Percentiles rank a stretch among this genome's conserved stretches.
Evolutionary conservation across 2,329 filamentous ascomycete genomes (phyloP).

Genomic region (Pseudocercospora crystallina): DNA sequence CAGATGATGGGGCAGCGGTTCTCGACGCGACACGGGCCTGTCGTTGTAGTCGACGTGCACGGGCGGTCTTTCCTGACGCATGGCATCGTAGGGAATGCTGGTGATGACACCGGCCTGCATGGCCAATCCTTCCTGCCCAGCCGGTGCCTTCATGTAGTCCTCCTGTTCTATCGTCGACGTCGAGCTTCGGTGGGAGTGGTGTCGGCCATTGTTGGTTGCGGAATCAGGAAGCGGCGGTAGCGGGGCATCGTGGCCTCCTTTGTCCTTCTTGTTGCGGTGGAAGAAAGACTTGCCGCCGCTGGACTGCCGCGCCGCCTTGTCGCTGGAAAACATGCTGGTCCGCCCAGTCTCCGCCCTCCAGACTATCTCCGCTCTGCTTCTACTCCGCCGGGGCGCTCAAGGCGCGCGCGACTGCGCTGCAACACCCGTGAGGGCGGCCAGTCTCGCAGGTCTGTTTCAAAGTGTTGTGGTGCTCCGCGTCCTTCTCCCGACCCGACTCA

Average conservation of each 20-base stretch:
- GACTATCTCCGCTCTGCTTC: not conserved
- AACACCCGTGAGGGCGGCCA: too few relatives aligned
- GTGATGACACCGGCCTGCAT: slow-evolving; percentile 81
- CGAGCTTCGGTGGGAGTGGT: slow-evolving; percentile 69
- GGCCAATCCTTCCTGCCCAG: slow-evolving; percentile 58
- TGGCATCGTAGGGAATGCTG: slow-evolving; percentile 80
- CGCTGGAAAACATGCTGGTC: slow-evolving; percentile 38
- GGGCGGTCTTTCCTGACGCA: slow-evolving; percentile 66
- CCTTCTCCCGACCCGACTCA: not conserved
- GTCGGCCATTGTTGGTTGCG: slow-evolving; percentile 52
- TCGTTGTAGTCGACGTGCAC: slow-evolving; percentile 72
- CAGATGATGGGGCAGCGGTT: slow-evolving; percentile 78
- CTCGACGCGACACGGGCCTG: slow-evolving; percentile 59
- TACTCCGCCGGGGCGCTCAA: slow-evolving; percentile 19
- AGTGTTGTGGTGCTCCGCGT: too few relatives aligned
- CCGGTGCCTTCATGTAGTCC: slow-evolving; percentile 19
- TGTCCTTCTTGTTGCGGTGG: slow-evolving; percentile 76
- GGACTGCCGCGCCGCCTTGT: slow-evolving; percentile 79
- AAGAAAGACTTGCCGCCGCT: slow-evolving; percentile 84
- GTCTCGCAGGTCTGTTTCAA: too few relatives aligned
- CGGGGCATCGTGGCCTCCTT: slow-evolving; percentile 62
- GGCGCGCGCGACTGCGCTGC: slow-evolving; percentile 13
- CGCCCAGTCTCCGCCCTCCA: not conserved
- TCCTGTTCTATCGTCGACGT: slow-evolving; percentile 33
- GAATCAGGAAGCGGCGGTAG: slow-evolving; percentile 60